These are phyloP conservation scores for Eucalyptus curtisii DNA, from an alignment of 345 rosid genomes.

Conservation along the genomic window DNA sequence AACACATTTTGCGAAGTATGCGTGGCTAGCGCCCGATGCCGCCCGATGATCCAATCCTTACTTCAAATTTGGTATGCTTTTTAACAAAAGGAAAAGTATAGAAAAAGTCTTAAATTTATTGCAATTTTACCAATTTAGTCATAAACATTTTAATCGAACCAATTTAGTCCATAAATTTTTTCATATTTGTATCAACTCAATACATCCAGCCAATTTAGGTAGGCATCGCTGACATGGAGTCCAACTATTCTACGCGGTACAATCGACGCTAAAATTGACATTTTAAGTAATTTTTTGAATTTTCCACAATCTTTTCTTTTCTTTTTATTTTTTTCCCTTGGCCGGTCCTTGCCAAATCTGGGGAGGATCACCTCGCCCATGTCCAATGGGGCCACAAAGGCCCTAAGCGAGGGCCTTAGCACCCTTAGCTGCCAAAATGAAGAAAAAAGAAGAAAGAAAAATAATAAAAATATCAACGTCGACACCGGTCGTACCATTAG, in stretches of 20 bases:
- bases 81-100: neutral
- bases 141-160: rapidly evolving
- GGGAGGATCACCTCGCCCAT: neutral
- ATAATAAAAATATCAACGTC: too few species aligned
- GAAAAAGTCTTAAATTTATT: neutral
- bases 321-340: too few species aligned
- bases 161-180: neutral
- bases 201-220: rapidly evolving
- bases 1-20: neutral
- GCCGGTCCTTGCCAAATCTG: rapidly evolving
- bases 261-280: rapidly evolving
- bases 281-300: neutral
- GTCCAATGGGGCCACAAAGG: neutral
- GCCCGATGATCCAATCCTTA: neutral
- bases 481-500: rapidly evolving
- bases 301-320: too few species aligned
- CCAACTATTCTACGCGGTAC: rapidly evolving
- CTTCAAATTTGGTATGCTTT: neutral
- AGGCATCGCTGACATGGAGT: rapidly evolving
- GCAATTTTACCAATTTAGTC: rapidly evolving
- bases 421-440: too few species aligned
- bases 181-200: neutral
- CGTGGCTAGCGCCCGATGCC: neutral
- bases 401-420: neutral
- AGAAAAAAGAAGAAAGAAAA: too few species aligned